A percentile compares a stretch with the other conserved stretches of the same genome.
Evolutionary conservation across 2,329 filamentous ascomycete genomes (phyloP).

Genomic region (Taxawa tesnikishii): DNA sequence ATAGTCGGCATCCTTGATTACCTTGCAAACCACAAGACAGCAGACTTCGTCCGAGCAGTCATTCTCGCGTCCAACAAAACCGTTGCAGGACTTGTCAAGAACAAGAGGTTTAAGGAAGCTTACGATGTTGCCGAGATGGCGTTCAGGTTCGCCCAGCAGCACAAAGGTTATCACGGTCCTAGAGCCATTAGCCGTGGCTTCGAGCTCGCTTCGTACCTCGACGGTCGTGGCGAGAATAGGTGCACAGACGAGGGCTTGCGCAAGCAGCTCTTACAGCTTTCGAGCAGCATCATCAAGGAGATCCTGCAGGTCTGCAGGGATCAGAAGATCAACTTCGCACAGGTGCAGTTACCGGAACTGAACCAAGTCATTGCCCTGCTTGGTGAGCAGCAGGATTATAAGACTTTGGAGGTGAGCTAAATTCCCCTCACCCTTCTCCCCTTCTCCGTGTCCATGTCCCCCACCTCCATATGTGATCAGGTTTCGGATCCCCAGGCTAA

Average conservation of each 20-base stretch:
- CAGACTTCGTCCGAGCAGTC: conserved; percentile 27
- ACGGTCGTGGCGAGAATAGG: conserved; percentile 27
- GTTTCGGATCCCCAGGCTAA: too few species aligned
- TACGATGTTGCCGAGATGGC: conserved; percentile 31
- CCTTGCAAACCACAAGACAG: conserved; percentile 24
- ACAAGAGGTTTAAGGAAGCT: conserved; percentile 27
- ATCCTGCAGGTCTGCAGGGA: conserved; percentile 31
- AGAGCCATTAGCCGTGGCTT: conserved; percentile 31
- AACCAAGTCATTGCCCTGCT: conserved; percentile 34
- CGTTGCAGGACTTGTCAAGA: conserved; percentile 23
- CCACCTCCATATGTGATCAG: too few species aligned
- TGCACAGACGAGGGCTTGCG: conserved; percentile 21
- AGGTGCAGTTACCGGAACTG: conserved; percentile 32
- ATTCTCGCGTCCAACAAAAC: conserved; percentile 26
- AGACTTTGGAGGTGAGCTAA: conserved; percentile 31
- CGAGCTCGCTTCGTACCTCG: conserved; percentile 32
- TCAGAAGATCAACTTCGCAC: conserved; percentile 31
- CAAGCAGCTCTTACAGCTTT: conserved; percentile 24
- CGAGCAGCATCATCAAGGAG: conserved; percentile 26
- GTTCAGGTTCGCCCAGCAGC: conserved; percentile 30
- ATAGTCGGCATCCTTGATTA: too few species aligned
- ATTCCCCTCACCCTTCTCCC: too few species aligned
- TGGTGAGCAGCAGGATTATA: conserved; percentile 34
- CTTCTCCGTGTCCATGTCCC: too few species aligned
- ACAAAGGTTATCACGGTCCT: conserved; percentile 28